A percentile compares a stretch with the other conserved stretches of the same genome.
These are phyloP conservation scores for Sphaerosporella brunnea DNA, from an alignment of 495 filamentous ascomycete species.

Conservation along the genomic window DNA sequence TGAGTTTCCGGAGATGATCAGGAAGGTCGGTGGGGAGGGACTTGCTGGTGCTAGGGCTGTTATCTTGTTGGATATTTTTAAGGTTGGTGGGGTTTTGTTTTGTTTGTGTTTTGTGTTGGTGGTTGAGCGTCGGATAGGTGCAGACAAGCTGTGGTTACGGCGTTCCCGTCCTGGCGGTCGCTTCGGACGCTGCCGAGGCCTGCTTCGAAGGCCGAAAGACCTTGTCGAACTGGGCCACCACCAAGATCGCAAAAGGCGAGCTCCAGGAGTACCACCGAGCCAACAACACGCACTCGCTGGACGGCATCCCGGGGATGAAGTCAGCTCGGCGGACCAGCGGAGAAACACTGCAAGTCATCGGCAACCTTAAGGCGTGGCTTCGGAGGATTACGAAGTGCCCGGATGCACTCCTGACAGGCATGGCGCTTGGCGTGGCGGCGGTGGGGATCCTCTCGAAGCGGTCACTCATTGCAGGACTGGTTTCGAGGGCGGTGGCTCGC, in stretches of 20 bases:
- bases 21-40: constrained; percentile 28
- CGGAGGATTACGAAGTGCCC: too few relatives aligned
- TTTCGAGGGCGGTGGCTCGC: too few relatives aligned
- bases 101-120: neutral
- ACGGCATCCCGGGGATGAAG: constrained; percentile 37
- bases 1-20: constrained; percentile 33
- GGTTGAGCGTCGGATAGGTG: constrained; percentile 26
- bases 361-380: too few relatives aligned
- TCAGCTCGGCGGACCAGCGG: constrained; percentile 29
- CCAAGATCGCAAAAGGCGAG: too few relatives aligned
- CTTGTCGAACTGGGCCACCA: too few relatives aligned
- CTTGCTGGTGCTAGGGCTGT: constrained; percentile 35
- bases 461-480: too few relatives aligned
- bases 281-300: too few relatives aligned
- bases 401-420: too few relatives aligned
- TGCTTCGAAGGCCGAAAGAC: too few relatives aligned
- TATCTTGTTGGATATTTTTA: constrained; percentile 46
- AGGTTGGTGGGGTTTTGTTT: constrained; percentile 32
- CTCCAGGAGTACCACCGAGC: too few relatives aligned
- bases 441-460: too few relatives aligned
- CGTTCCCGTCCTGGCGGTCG: constrained; percentile 31
- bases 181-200: constrained; percentile 31
- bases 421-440: too few relatives aligned
- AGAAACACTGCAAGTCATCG: constrained; percentile 14
- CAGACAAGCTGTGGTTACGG: constrained; percentile 43